These are phyloP conservation scores for Mrakia hoshinonis DNA, from an alignment of 768 basidiomycete species.

Conservation along the genomic window DNA sequence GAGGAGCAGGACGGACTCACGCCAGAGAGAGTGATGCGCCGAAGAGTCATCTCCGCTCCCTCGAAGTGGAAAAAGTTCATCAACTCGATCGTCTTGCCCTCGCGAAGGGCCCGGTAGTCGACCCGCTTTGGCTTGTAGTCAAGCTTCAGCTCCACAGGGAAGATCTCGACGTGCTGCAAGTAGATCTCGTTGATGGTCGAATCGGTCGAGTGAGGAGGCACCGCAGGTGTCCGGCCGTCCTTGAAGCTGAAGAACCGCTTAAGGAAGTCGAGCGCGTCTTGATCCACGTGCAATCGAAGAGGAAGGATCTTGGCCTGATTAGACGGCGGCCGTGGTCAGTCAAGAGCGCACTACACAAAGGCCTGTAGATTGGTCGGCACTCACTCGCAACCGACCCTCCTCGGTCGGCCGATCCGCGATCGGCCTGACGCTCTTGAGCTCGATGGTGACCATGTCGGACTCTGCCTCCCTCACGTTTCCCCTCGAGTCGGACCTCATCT, in stretches of 20 bases:
- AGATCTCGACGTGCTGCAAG: constrained; percentile 87
- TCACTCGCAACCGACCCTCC: constrained; percentile 56
- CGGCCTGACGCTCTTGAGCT: constrained; percentile 65
- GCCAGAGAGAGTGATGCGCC: constrained; percentile 83
- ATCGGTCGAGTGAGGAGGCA: background rate
- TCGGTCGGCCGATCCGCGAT: constrained; percentile 56
- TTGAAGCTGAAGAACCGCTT: constrained; percentile 93
- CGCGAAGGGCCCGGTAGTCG: constrained; percentile 79
- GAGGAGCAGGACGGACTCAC: constrained; percentile 47
- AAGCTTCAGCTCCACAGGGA: constrained; percentile 87
- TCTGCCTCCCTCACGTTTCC: constrained; percentile 85
- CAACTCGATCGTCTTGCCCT: constrained; percentile 86
- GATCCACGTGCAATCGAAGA: constrained; percentile 85
- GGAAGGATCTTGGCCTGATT: constrained; percentile 88
- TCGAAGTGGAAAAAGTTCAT: constrained; percentile 99
- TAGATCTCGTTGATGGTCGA: constrained; percentile 49
- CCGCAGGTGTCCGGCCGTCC: constrained; percentile 21
- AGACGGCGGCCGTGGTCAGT: too few relatives aligned
- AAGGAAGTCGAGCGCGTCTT: constrained; percentile 95
- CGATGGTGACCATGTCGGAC: constrained; percentile 86
- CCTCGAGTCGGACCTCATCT: constrained; percentile 68
- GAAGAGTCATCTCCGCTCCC: constrained; percentile 92
- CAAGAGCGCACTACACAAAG: background rate
- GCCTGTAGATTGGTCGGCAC: too few relatives aligned
- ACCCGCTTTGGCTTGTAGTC: constrained; percentile 98